Conservation (phyloP, 1,139 yeast genomes). For the Geotrichum aggregatum region DNA sequence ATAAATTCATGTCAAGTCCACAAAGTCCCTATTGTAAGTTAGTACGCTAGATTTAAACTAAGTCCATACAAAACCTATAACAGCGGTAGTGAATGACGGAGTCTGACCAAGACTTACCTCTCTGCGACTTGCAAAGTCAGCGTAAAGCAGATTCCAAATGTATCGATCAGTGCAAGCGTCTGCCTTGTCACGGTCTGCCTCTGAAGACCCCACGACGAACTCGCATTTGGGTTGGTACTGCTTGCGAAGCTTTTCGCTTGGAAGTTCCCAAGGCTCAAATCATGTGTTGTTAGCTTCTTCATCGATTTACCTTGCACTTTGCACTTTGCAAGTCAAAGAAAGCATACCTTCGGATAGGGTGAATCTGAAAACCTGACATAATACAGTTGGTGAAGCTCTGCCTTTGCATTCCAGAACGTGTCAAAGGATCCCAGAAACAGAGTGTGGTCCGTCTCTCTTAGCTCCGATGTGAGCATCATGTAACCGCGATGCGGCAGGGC, state of each 20-base stretch:
- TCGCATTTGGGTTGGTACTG: conserved; percentile 17
- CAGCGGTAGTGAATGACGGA: no score
- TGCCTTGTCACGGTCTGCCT: conserved; percentile 5
- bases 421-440: conserved; percentile 21
- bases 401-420: conserved; percentile 7
- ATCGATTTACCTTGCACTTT: no score
- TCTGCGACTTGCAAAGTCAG: conserved; percentile 21
- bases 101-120: no score
- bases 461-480: conserved; percentile 51
- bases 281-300: no score
- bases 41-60: no score
- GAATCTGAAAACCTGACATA: conserved; percentile 24
- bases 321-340: no score
- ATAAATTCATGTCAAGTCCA: no score
- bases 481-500: conserved; percentile 47
- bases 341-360: conserved; percentile 24
- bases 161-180: conserved; percentile 28
- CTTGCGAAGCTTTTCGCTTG: conserved; percentile 8
- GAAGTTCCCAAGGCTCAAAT: conserved; percentile 19
- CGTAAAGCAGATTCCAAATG: conserved; percentile 33
- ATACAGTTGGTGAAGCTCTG: background rate
- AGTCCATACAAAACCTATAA: no score
- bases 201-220: no score
- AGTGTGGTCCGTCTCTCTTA: conserved; percentile 29
- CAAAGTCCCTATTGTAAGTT: no score